Evolutionary conservation across 768 basidiomycete genomes (phyloP).

Genomic region (Mycena latifolia): DNA sequence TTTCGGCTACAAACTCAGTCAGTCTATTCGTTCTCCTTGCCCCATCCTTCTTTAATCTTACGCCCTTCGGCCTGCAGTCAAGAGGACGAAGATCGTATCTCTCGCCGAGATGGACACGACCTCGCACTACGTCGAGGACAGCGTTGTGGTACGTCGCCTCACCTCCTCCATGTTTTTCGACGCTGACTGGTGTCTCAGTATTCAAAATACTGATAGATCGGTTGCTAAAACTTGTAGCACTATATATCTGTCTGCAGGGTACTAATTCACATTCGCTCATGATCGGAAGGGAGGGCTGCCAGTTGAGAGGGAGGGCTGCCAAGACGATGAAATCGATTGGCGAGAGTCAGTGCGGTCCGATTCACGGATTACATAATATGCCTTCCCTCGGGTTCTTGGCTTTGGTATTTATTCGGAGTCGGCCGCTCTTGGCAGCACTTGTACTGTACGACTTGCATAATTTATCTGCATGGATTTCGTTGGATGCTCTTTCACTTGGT

Average conservation of each 20-base stretch:
- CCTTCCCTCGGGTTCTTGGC: too few species aligned
- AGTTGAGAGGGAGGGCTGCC: too few species aligned
- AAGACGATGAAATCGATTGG: too few species aligned
- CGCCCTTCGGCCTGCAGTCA: too few species aligned
- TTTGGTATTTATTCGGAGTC: too few species aligned
- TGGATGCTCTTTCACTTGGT: too few species aligned
- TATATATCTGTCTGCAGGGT: slow-evolving; percentile 18
- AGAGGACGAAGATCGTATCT: slow-evolving; percentile 33
- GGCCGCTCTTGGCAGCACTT: neutral
- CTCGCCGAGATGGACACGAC: slow-evolving; percentile 37
- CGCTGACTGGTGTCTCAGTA: too few species aligned
- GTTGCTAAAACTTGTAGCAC: slow-evolving; percentile 15
- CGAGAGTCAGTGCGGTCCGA: too few species aligned
- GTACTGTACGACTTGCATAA: slow-evolving; percentile 19
- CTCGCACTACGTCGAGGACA: slow-evolving; percentile 38
- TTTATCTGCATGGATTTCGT: too few species aligned
- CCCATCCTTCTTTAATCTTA: too few species aligned
- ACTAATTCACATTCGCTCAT: slow-evolving; percentile 12
- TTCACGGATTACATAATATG: slow-evolving; percentile 2
- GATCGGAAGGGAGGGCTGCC: neutral
- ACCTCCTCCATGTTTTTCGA: too few species aligned
- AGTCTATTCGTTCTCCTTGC: too few species aligned
- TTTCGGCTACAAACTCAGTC: slow-evolving; percentile 42
- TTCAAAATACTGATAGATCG: slow-evolving; percentile 32
- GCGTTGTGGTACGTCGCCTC: slow-evolving; percentile 32